These are phyloP conservation scores for Calonectria hawksworthii DNA, from an alignment of 2,329 filamentous ascomycete genomes.

Conservation along the genomic window DNA sequence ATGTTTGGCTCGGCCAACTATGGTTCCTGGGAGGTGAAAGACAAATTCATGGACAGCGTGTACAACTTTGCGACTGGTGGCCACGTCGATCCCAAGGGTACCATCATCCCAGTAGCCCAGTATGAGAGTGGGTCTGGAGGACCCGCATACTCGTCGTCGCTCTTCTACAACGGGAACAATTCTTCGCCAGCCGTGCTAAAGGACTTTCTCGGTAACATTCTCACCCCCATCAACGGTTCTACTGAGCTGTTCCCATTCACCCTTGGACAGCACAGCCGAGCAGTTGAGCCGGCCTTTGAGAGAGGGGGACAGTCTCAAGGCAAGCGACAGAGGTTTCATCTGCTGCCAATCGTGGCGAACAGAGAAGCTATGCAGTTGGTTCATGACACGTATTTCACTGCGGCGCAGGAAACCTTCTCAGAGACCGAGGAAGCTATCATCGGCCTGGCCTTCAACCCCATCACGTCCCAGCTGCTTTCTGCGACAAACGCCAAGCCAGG, in stretches of 20 bases:
- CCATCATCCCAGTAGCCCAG: background rate
- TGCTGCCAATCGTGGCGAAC: background rate
- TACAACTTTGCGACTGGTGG: background rate
- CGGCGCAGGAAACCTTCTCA: background rate
- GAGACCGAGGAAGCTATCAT: background rate
- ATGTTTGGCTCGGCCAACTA: background rate
- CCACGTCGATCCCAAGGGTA: background rate
- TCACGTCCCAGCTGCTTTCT: background rate
- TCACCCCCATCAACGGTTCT: background rate
- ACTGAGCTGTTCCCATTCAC: background rate
- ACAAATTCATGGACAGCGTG: constrained; percentile 4
- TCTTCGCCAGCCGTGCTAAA: background rate
- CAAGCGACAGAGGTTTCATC: background rate
- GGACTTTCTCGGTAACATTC: background rate
- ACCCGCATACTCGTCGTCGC: background rate
- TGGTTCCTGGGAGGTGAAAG: background rate
- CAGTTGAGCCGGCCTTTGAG: background rate
- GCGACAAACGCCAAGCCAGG: background rate
- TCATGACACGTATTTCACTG: background rate
- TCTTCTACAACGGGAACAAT: background rate
- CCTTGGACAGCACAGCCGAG: background rate
- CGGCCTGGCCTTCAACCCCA: background rate
- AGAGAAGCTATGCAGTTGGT: background rate
- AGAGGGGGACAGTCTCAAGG: background rate
- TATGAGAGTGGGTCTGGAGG: background rate